phyloP scores from a whole-genome alignment of 257 asterid species.

The Capsicum pubescens region DNA sequence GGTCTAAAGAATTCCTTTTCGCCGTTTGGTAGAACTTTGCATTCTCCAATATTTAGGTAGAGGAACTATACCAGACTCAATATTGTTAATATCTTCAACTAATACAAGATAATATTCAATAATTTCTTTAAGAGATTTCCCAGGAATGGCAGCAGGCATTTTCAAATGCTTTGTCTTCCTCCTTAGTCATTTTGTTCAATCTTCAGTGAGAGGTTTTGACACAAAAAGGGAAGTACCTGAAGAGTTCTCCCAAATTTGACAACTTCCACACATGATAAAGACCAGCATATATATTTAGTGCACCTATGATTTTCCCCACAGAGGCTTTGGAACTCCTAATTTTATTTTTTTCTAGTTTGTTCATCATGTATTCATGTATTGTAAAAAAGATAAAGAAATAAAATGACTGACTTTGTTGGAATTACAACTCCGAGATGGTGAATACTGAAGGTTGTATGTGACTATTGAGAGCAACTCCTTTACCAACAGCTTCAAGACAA shows the following conservation, averaged over 20 bases:
- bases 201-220: not conserved
- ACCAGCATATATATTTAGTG: not conserved
- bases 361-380: not conserved
- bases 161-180: slow-evolving; percentile 29
- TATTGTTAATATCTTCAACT: no score
- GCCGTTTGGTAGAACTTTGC: slow-evolving; percentile 9
- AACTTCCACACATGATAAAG: slow-evolving; percentile 20
- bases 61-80: no score
- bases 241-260: not conserved
- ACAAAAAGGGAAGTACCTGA: not conserved
- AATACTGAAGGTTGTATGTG: not conserved
- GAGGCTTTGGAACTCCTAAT: not conserved
- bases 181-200: slow-evolving; percentile 32
- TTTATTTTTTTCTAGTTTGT: not conserved
- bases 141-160: not conserved
- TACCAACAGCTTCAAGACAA: not conserved
- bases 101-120: not conserved
- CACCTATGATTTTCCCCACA: not conserved
- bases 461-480: not conserved
- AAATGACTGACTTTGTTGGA: slow-evolving; percentile 15
- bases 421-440: not conserved
- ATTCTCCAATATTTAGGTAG: not conserved
- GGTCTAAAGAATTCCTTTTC: slow-evolving; percentile 50
- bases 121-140: not conserved
- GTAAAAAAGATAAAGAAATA: slow-evolving; percentile 10